These are phyloP conservation scores for Aegle marmelos DNA, from an alignment of 345 rosid genomes.

Conservation along the genomic window DNA sequence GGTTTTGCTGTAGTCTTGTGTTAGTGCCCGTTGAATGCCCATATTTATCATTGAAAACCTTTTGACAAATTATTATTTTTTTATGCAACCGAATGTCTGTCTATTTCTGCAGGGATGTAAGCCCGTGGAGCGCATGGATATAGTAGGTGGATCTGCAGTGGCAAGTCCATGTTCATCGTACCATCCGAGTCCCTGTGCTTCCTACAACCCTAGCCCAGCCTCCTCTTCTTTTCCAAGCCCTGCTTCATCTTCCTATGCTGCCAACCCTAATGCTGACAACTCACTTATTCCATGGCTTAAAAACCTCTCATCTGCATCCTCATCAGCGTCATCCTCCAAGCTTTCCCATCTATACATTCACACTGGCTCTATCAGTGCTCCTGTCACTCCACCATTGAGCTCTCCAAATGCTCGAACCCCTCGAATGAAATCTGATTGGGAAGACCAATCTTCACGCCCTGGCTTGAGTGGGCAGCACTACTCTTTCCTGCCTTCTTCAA, in stretches of 20 bases:
- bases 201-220: conserved; percentile 85
- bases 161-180: conserved; percentile 81
- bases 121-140: conserved; percentile 76
- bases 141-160: conserved; percentile 68
- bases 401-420: conserved; percentile 91
- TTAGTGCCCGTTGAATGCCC: neutral
- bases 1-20: neutral
- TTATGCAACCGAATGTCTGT: neutral
- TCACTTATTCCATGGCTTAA: conserved; percentile 94
- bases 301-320: conserved; percentile 84
- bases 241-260: conserved; percentile 62
- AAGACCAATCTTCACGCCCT: conserved; percentile 49
- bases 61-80: neutral
- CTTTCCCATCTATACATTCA: conserved; percentile 65
- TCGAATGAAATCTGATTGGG: conserved; percentile 58
- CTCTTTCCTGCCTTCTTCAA: conserved; percentile 70
- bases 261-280: conserved; percentile 60
- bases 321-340: conserved; percentile 79
- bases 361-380: conserved; percentile 95
- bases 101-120: conserved; percentile 65
- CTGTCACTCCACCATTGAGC: conserved; percentile 97
- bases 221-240: conserved; percentile 92
- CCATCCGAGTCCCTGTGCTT: conserved; percentile 72
- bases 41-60: neutral
- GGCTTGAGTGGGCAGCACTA: conserved; percentile 49